Percentiles rank a stretch among this genome's conserved stretches.
These are phyloP conservation scores for Tylopilus felleus DNA, from an alignment of 768 basidiomycete species.

Conservation along the genomic window DNA sequence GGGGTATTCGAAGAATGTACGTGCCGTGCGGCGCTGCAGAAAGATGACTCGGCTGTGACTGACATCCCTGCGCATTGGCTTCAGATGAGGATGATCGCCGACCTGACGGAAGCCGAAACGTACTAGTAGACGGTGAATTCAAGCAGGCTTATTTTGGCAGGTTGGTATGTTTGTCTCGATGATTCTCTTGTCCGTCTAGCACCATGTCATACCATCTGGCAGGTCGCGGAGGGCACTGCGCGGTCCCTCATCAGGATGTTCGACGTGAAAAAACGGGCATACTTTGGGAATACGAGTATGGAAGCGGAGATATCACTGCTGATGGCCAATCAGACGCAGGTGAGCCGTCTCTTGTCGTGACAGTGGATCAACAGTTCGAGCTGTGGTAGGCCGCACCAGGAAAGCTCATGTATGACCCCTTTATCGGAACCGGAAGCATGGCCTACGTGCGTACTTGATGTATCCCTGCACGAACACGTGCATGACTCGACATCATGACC, in stretches of 20 bases:
- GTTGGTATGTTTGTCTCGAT: conserved; percentile 60
- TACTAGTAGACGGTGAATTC: conserved; percentile 68
- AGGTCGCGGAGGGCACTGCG: conserved; percentile 64
- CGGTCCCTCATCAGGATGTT: conserved; percentile 66
- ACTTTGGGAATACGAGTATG: conserved; percentile 97
- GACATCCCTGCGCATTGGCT: not conserved
- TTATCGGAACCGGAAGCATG: conserved; percentile 91
- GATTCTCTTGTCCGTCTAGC: not conserved
- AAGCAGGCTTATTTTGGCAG: conserved; percentile 77
- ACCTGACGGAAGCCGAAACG: conserved; percentile 48
- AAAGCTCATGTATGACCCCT: conserved; percentile 92
- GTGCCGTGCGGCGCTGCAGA: conserved; percentile 19
- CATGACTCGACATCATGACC: not conserved
- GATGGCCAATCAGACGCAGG: conserved; percentile 96
- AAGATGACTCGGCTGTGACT: not conserved
- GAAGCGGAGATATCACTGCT: conserved; percentile 92
- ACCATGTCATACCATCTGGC: not conserved
- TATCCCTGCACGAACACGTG: not conserved
- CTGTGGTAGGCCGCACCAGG: conserved; percentile 71
- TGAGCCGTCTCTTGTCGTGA: conserved; percentile 29
- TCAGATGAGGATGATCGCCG: conserved; percentile 52
- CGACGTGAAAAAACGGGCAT: conserved; percentile 85
- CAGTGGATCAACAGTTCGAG: not conserved
- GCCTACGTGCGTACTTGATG: conserved; percentile 54
- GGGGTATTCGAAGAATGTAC: conserved; percentile 87